Conservation (phyloP, 75 land plant genomes). For the Sequoia sempervirens region DNA sequence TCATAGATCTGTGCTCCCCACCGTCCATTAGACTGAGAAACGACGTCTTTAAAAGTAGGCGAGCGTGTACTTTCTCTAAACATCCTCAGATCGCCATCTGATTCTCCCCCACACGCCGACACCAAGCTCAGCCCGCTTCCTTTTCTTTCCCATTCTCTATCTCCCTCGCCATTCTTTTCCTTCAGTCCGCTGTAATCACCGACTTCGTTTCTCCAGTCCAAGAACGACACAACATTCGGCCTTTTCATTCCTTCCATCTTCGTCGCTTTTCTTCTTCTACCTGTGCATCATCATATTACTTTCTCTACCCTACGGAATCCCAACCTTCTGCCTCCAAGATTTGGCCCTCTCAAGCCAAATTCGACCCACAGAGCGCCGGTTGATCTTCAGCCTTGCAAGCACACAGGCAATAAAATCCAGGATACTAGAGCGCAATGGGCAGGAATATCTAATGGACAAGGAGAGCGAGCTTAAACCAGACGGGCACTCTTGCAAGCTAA, state of each 20-base stretch:
- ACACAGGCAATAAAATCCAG: too few species aligned
- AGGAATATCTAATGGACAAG: neutral
- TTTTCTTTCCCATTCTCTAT: neutral
- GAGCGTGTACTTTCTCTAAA: conserved; percentile 1
- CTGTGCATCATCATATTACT: neutral
- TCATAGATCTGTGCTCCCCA: conserved; percentile 53
- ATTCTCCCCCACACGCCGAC: neutral
- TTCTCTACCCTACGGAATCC: neutral
- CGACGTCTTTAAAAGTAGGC: conserved; percentile 36
- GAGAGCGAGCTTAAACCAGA: neutral
- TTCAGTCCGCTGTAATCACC: neutral
- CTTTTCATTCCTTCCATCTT: conserved; percentile 3
- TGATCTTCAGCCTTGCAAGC: too few species aligned
- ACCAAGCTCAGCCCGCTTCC: neutral
- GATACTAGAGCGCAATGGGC: neutral
- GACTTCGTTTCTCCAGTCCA: neutral
- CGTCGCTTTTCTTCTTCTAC: neutral
- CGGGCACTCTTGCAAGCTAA: neutral
- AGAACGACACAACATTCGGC: neutral
- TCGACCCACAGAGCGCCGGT: too few species aligned
- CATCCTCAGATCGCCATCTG: neutral
- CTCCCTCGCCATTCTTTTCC: neutral
- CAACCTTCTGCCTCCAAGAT: too few species aligned
- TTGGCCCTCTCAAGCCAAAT: too few species aligned
- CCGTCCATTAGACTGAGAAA: conserved; percentile 38